A percentile compares a stretch with the other conserved stretches of the same genome.
phyloP scores from a whole-genome alignment of 2,329 filamentous ascomycete species.

The Leptographium wingfieldii region DNA sequence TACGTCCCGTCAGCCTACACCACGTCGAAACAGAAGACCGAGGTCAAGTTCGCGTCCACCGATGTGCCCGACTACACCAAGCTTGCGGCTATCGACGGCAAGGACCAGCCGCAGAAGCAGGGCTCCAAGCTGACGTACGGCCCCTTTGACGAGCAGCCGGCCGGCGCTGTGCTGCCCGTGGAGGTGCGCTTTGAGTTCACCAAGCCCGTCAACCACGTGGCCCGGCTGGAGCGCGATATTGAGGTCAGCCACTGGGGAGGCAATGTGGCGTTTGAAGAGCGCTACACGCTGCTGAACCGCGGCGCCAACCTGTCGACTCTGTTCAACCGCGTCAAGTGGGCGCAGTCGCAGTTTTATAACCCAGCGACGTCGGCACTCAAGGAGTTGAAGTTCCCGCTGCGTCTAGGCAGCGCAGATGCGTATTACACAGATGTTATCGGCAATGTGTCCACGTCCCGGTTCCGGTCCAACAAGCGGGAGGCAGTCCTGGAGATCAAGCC shows the following conservation, averaged over 20 bases:
- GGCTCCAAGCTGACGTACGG: conserved; percentile 83
- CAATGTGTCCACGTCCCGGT: conserved; percentile 89
- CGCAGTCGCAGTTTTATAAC: conserved; percentile 60
- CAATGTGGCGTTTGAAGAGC: conserved; percentile 89
- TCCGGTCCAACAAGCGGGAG: conserved; percentile 64
- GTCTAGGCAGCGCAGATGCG: conserved; percentile 66
- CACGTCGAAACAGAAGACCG: conserved; percentile 91
- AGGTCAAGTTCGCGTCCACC: conserved; percentile 72
- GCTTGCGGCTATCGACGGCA: conserved; percentile 50
- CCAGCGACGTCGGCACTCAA: conserved; percentile 67
- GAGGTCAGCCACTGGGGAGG: conserved; percentile 98
- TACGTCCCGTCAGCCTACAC: conserved; percentile 74
- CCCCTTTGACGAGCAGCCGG: conserved; percentile 68
- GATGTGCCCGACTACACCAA: conserved; percentile 79
- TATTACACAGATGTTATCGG: conserved; percentile 97
- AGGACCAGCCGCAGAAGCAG: conserved; percentile 61
- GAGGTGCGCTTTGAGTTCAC: conserved; percentile 90
- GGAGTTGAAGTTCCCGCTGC: conserved; percentile 68
- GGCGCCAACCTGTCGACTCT: conserved; percentile 64
- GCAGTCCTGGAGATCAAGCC: conserved; percentile 84
- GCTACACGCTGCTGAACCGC: conserved; percentile 77
- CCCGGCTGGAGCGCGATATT: conserved; percentile 72
- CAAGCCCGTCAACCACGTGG: conserved; percentile 73
- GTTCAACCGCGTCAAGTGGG: conserved; percentile 69
- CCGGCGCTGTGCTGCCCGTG: conserved; percentile 59